phyloP scores from a whole-genome alignment of 169 alveolate species.

The Eimeria falciformis region DNA sequence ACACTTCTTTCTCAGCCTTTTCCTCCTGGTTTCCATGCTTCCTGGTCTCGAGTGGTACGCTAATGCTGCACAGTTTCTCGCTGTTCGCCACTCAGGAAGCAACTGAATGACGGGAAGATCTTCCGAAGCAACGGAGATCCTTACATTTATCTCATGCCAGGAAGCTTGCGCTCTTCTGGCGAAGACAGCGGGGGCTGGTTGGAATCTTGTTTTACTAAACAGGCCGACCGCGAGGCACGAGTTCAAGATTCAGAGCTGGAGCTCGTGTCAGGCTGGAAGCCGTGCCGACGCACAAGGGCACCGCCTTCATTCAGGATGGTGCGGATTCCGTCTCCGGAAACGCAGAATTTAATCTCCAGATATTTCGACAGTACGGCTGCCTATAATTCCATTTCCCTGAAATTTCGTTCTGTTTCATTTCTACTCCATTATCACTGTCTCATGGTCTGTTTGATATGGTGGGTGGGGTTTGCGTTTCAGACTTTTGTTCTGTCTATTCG shows the following conservation, averaged over 20 bases:
- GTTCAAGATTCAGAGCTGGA: neutral
- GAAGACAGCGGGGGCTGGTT: slow-evolving; percentile 74
- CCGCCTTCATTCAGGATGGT: slow-evolving; percentile 22
- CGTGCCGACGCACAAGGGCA: neutral
- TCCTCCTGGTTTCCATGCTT: neutral
- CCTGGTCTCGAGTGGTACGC: too few species aligned
- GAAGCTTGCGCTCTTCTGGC: slow-evolving; percentile 60
- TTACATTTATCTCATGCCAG: slow-evolving; percentile 45
- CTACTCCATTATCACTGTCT: neutral
- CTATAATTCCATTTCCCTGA: neutral
- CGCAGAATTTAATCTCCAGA: neutral
- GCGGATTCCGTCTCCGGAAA: slow-evolving; percentile 2
- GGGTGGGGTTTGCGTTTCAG: neutral
- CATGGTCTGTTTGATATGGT: neutral
- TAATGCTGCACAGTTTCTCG: too few species aligned
- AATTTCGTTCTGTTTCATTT: neutral
- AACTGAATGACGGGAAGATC: neutral
- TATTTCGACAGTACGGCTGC: neutral
- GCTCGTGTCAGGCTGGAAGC: neutral
- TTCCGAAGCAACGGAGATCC: neutral
- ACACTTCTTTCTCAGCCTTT: neutral
- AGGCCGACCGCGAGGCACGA: neutral
- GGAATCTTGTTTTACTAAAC: neutral
- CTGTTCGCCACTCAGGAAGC: too few species aligned
- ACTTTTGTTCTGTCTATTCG: neutral